Evolutionary conservation across 2,329 filamentous ascomycete genomes (phyloP).

Genomic region (Pseudogymnoascus sp.): DNA sequence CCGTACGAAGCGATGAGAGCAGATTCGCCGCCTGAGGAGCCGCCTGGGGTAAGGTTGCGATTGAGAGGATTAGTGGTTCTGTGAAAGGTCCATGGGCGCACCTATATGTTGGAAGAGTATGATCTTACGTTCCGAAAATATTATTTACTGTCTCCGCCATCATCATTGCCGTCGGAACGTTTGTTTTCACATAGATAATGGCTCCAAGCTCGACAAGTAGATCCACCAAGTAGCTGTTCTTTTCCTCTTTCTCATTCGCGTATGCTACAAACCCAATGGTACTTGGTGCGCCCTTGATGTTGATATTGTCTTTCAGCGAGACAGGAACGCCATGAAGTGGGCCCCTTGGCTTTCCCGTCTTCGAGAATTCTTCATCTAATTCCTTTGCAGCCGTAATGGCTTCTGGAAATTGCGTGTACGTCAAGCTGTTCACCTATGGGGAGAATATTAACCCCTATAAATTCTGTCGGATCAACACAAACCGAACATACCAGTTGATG

Average conservation of each 20-base stretch:
- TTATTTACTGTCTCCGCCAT: conserved; percentile 53
- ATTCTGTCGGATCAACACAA: neutral
- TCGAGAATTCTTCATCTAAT: conserved; percentile 38
- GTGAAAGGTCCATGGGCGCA: conserved; percentile 44
- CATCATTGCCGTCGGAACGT: conserved; percentile 52
- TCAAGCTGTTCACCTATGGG: conserved; percentile 37
- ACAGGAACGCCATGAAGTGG: conserved; percentile 57
- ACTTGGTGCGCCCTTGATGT: conserved; percentile 43
- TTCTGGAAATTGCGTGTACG: conserved; percentile 43
- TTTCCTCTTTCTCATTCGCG: conserved; percentile 42
- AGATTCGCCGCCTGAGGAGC: conserved; percentile 57
- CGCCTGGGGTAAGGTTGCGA: conserved; percentile 51
- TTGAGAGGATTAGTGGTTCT: conserved; percentile 45
- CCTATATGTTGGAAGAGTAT: conserved; percentile 45
- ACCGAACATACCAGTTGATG: conserved; percentile 41
- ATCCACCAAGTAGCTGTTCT: conserved; percentile 41
- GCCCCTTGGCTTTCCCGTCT: conserved; percentile 39
- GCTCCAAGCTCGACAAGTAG: conserved; percentile 55
- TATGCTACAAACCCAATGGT: conserved; percentile 50
- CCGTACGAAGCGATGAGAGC: conserved; percentile 39
- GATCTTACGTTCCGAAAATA: conserved; percentile 41
- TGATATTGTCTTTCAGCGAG: conserved; percentile 54
- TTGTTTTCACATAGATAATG: conserved; percentile 62
- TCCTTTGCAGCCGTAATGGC: conserved; percentile 39
- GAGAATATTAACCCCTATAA: neutral